Percentiles rank a stretch among this genome's conserved stretches.
Evolutionary conservation across 192 early-diverging fungal genomes (phyloP).

Genomic region (Helicostylum pulchrum): DNA sequence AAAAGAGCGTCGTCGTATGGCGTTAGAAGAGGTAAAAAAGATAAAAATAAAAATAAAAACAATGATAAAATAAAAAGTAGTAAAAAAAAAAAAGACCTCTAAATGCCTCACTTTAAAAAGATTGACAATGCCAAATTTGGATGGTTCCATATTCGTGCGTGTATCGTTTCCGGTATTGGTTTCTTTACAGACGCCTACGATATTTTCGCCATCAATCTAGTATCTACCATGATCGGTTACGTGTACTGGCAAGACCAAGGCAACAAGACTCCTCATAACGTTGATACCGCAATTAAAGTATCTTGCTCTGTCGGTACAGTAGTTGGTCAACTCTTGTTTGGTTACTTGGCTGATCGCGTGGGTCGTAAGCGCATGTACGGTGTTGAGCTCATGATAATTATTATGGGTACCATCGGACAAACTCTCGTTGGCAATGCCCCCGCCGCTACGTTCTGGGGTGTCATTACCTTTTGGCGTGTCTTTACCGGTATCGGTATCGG

Average conservation of each 20-base stretch:
- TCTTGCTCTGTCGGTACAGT: constrained; percentile 87
- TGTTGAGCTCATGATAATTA: constrained; percentile 87
- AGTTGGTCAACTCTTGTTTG: constrained; percentile 86
- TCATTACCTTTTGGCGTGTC: constrained; percentile 85
- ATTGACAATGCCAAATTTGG: constrained; percentile 75
- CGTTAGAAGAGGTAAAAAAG: constrained; percentile 21
- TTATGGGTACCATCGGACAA: constrained; percentile 81
- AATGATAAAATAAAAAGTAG: too few relatives aligned
- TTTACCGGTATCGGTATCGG: constrained; percentile 92
- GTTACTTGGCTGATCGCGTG: constrained; percentile 78
- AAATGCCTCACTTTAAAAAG: constrained; percentile 15
- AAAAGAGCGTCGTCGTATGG: constrained; percentile 20
- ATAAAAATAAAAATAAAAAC: not conserved
- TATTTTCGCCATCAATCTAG: constrained; percentile 89
- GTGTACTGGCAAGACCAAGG: constrained; percentile 53
- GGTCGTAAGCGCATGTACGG: constrained; percentile 92
- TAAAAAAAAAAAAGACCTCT: too few relatives aligned
- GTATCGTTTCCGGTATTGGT: constrained; percentile 70
- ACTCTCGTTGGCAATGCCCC: constrained; percentile 72
- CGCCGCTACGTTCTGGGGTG: constrained; percentile 60
- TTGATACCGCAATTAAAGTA: constrained; percentile 87
- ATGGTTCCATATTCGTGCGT: constrained; percentile 77
- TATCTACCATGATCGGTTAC: constrained; percentile 78
- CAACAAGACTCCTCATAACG: constrained; percentile 54
- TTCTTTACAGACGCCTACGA: constrained; percentile 95